Base-by-base conservation (phyloP, 2,329 filamentous ascomycete species). In the Penicillium freii region DNA sequence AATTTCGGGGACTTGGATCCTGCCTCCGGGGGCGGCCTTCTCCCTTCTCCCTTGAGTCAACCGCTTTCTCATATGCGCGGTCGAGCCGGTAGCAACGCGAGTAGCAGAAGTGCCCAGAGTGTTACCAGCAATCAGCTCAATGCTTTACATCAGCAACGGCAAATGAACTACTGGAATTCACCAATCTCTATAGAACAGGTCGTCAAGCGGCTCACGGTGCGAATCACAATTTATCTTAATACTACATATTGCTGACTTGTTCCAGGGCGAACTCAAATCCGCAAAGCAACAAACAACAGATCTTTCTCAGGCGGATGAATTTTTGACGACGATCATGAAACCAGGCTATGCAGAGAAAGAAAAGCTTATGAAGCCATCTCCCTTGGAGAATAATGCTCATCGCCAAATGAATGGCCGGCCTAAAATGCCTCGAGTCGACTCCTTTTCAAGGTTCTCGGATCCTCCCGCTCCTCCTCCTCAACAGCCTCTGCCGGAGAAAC, bases 131-230 rank as follows among this genome's bases (percentile, higher is more conserved):
- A 76, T 62, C 82, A 85, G 64, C 77, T 82, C 66, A 82, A 76
- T 64, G 77, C 76, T 15, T 80, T 92, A 70, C 82, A 84, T 54
- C 89, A 91, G 63, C 90, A 91, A 65, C 84, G 91, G 51, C 86
- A 87, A 58, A 83, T 87, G 77, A 90, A 91, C 38, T 92, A 92
- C 67, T 95, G 91, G 86, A 80, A 95, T 55, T 90, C 90, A 7
- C 91, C 92, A 0, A 87, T 97, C 62, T 95, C 91, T 7, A 94
- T 95, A 43, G 94, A 99, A 72, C 91, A 96, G 66, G 92, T 99
- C 56, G 88, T 97, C 39, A 97, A 96, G 72, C 87, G 87, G 70
- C 80, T 94, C 51, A 89, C 90, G 71, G 90, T 92, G 80, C 80
- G 65, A 15, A 43, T 21, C 11, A 36, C 49, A 17, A 31, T 17